Base-by-base conservation (phyloP, 768 basidiomycete species). In the Suillus hirtellus region DNA sequence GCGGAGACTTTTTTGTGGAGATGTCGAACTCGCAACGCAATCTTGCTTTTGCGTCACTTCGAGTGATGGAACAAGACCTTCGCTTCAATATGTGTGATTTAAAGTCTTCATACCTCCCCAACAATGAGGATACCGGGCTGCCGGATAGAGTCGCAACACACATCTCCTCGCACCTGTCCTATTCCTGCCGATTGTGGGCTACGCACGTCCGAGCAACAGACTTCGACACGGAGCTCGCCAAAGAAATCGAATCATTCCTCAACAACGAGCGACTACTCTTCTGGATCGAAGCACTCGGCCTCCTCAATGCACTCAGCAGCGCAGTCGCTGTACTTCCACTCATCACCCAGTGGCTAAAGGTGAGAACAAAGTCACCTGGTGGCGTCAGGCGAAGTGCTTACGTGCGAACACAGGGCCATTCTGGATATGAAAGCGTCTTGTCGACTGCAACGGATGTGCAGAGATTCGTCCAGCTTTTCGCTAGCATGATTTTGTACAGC, bases 31-130 rank as follows among this genome's bases (percentile, higher is more conserved):
- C 27, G 14, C 40, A 63, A n/a, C 14, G 40, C 9, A 1, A 40
- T 21, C 46, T 67, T 27, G 65, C 62, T 15, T 27, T 52, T 38
- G 62, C 55, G 9, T 73, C 67, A 11, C 59, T 80, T 6, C 52
- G 59, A 2, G 61, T 72, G 15, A 74, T 79, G 77, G 65, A 72
- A 8, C 49, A 61, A 3, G 65, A 62, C 4, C 73, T 78, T 34
- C 63, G 64, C 53, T 79, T 80, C 69, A 77, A 79, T 61, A 76
- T 80, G 14, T 76, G 73, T 63, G 31, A 73, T 9, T 61, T 80
- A 14, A 63, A 69, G 42, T 72, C 69, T 11, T 78, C 78, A 2
- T 71, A 73, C 56, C 24, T 69, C 14, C 65, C 42, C 9, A 77
- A 80, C 61, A 53, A 50, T 21, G 67, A 78, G 12, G 60, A 76